A percentile compares a stretch with the other conserved stretches of the same genome.
phyloP scores from a whole-genome alignment of 805 yeast genomes.

The Starmera amethionina region DNA sequence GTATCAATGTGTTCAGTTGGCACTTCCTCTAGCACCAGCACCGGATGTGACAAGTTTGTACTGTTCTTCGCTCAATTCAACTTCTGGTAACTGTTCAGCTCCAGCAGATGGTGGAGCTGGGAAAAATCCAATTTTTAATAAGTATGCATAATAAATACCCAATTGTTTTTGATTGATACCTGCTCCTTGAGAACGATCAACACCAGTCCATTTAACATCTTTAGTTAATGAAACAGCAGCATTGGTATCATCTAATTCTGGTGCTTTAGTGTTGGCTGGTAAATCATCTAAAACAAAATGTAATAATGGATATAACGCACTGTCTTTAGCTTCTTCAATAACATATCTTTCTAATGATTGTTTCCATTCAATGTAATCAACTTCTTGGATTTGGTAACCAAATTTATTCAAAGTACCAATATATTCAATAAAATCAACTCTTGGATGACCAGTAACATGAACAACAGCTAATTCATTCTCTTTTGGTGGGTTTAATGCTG shows the following conservation, averaged over 20 bases:
- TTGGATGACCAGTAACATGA: slow-evolving; percentile 97
- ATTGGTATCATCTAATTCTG: slow-evolving; percentile 85
- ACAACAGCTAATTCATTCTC: slow-evolving; percentile 54
- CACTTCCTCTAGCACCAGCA: slow-evolving; percentile 68
- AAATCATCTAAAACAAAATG: slow-evolving; percentile 91
- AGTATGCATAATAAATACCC: slow-evolving; percentile 72
- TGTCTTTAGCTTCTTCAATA: slow-evolving; percentile 61
- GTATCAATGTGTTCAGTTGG: slow-evolving; percentile 18
- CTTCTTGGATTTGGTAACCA: slow-evolving; percentile 60
- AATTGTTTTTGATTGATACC: slow-evolving; percentile 64
- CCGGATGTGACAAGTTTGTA: slow-evolving; percentile 50
- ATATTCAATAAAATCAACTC: slow-evolving; percentile 71
- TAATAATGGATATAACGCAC: slow-evolving; percentile 84
- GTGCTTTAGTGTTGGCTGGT: slow-evolving; percentile 88
- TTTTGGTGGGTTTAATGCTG: slow-evolving; percentile 69
- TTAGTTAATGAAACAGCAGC: slow-evolving; percentile 57
- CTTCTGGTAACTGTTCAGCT: slow-evolving; percentile 38
- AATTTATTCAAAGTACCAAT: slow-evolving; percentile 52
- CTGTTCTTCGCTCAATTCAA: slow-evolving; percentile 47
- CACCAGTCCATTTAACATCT: slow-evolving; percentile 56
- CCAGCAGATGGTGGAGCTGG: slow-evolving; percentile 46
- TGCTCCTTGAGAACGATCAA: slow-evolving; percentile 56
- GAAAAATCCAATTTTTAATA: slow-evolving; percentile 72
- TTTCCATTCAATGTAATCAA: slow-evolving; percentile 76
- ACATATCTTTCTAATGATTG: slow-evolving; percentile 66